Evolutionary conservation across 2,329 filamentous ascomycete genomes (phyloP), one percentile per base, ranked within the genome.

Genomic region (Capronia americana): DNA sequence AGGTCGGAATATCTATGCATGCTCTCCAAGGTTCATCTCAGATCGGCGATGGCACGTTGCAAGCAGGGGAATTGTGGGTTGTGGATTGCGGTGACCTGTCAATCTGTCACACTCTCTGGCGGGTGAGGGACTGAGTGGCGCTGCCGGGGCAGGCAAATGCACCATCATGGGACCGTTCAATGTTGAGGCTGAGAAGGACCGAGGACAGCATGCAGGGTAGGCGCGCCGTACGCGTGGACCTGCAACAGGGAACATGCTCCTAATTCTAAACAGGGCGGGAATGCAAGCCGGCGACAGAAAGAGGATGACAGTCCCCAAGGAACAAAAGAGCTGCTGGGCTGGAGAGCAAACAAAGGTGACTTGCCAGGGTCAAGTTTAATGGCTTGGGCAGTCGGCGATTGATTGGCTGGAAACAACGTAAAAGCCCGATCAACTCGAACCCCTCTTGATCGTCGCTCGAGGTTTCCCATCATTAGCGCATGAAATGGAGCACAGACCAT

Each of bases 1-100:
- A 11, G 26, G 48, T 14, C 24, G 38, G 34, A 8, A 59, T 17
- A 50, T 14, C 10, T 20, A 51, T 51, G 48, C 48, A 51, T n/a
- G 48, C 14, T n/a, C 38, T 44, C 20, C 38, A 17, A 44, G 17
- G 38, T 51, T 50, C 44, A n/a, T 50, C 41, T 28, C 7, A 30
- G 57, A 59, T 59, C 57, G 57, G 44, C 57, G 57, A 59, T 59
- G 57, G 17, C 44, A 59, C 41, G 46, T 59, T 59, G 57, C 12
- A 41, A 34, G 57, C 28, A 14, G 28, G 41, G 57, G 57, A 6
- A 23, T 26, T 57, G 34, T 11, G 34, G 34, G 55, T 34, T 30
- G 20, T 26, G 57, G 57, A 48, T 48, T 14, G 6, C 48, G 10
- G 20, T 23, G 57, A 59, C 26, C 32, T 58, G 56, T 58, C 56